phyloP scores from a whole-genome alignment of 192 early-diverging fungal genomes.

The Mortierella alpina region DNA sequence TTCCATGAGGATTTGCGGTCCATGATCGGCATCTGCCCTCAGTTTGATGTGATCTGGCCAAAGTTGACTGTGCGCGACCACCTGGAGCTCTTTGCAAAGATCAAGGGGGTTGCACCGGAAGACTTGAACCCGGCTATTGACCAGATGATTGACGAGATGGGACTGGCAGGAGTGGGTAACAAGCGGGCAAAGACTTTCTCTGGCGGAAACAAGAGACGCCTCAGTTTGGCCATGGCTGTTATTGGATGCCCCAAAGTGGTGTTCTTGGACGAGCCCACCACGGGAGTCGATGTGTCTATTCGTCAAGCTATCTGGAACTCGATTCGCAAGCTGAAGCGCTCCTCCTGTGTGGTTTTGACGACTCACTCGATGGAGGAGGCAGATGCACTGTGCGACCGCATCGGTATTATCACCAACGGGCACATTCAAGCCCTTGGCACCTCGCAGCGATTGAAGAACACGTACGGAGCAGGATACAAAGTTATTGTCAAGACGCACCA shows the following conservation, averaged over 20 bases:
- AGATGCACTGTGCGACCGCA: conserved; percentile 58
- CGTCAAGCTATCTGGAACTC: conserved; percentile 64
- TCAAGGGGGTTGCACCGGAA: conserved; percentile 53
- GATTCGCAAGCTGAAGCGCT: conserved; percentile 54
- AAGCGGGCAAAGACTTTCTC: conserved; percentile 61
- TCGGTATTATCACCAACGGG: conserved; percentile 63
- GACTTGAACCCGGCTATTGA: conserved; percentile 27
- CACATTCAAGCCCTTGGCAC: conserved; percentile 58
- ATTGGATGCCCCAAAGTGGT: conserved; percentile 76
- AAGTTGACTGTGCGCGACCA: conserved; percentile 57
- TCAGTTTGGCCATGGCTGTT: conserved; percentile 68
- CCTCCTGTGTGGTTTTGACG: conserved; percentile 53
- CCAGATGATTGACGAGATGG: conserved; percentile 49
- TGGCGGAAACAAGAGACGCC: conserved; percentile 74
- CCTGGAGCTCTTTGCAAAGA: conserved; percentile 47
- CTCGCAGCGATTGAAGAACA: conserved; percentile 61
- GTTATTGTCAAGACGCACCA: conserved; percentile 46
- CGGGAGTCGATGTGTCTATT: conserved; percentile 73
- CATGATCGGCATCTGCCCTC: conserved; percentile 59
- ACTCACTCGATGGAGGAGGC: conserved; percentile 60
- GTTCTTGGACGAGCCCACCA: conserved; percentile 89
- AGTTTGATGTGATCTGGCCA: conserved; percentile 55
- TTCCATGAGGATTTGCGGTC: conserved; percentile 46
- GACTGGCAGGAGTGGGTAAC: conserved; percentile 34
- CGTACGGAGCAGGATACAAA: conserved; percentile 61